These are phyloP conservation scores for Myxozyma kluyveri DNA, from an alignment of 805 yeast species.

Conservation along the genomic window DNA sequence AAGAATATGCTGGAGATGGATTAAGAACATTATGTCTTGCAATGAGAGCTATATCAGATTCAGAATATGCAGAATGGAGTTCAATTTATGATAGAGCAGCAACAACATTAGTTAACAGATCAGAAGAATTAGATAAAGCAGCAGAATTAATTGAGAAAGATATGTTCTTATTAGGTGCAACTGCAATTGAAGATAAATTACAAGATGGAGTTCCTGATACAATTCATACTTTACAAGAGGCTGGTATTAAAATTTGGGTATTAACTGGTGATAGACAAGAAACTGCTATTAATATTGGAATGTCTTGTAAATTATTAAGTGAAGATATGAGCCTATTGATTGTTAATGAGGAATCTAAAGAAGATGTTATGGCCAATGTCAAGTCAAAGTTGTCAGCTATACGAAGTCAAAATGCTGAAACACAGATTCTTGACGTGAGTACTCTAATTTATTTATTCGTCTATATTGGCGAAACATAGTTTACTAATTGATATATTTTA, in stretches of 20 bases:
- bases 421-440: slow-evolving; percentile 51
- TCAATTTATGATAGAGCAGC: slow-evolving; percentile 70
- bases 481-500: slow-evolving; percentile 30
- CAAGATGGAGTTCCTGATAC: slow-evolving; percentile 99
- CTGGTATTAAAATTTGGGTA: slow-evolving; percentile 97
- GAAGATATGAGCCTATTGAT: slow-evolving; percentile 94
- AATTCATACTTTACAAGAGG: slow-evolving; percentile 88
- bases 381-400: slow-evolving; percentile 74
- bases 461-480: neutral
- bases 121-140: slow-evolving; percentile 74
- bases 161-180: slow-evolving; percentile 83
- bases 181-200: slow-evolving; percentile 95
- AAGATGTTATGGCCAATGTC: slow-evolving; percentile 72
- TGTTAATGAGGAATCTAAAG: slow-evolving; percentile 79
- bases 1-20: slow-evolving; percentile 96
- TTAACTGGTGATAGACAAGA: slow-evolving; percentile 98
- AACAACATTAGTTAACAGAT: slow-evolving; percentile 71
- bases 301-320: slow-evolving; percentile 90
- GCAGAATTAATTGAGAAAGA: slow-evolving; percentile 86
- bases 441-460: neutral
- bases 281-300: slow-evolving; percentile 96
- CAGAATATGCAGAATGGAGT: slow-evolving; percentile 74
- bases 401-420: slow-evolving; percentile 40
- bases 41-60: slow-evolving; percentile 70
- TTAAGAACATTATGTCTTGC: slow-evolving; percentile 93